phyloP scores from a whole-genome alignment of 441 rosid genomes.

The Pelargonium australe region DNA sequence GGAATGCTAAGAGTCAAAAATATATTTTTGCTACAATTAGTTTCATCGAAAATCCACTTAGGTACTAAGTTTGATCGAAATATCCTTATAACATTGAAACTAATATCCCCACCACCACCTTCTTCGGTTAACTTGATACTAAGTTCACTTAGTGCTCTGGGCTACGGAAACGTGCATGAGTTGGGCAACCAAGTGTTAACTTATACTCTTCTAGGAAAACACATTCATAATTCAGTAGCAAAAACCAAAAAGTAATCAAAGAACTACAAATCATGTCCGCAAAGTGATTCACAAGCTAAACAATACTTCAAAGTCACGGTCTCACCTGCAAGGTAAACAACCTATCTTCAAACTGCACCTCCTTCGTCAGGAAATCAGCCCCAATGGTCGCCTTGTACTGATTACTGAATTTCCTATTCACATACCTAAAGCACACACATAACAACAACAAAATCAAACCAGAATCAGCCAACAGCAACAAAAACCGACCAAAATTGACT shows the following conservation, averaged over 20 bases:
- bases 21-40: too few relatives aligned
- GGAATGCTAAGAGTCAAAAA: neutral
- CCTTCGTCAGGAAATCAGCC: conserved; percentile 70
- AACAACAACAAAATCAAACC: conserved; percentile 11
- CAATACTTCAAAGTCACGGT: neutral
- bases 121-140: too few relatives aligned
- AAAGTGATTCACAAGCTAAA: neutral
- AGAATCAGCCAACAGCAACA: neutral
- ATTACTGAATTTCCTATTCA: conserved; percentile 81
- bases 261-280: neutral
- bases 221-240: neutral
- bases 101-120: too few relatives aligned
- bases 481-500: conserved; percentile 9
- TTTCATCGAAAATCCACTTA: too few relatives aligned
- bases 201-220: neutral
- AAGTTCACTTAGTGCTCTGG: too few relatives aligned
- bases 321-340: conserved; percentile 78
- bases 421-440: conserved; percentile 46
- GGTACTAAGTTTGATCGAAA: too few relatives aligned
- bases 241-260: neutral
- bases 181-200: too few relatives aligned
- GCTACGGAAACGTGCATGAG: too few relatives aligned
- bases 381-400: conserved; percentile 85
- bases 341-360: conserved; percentile 80
- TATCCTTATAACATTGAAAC: too few relatives aligned